Conservation (phyloP, 345 rosid species). For the Salix koriyanagi region DNA sequence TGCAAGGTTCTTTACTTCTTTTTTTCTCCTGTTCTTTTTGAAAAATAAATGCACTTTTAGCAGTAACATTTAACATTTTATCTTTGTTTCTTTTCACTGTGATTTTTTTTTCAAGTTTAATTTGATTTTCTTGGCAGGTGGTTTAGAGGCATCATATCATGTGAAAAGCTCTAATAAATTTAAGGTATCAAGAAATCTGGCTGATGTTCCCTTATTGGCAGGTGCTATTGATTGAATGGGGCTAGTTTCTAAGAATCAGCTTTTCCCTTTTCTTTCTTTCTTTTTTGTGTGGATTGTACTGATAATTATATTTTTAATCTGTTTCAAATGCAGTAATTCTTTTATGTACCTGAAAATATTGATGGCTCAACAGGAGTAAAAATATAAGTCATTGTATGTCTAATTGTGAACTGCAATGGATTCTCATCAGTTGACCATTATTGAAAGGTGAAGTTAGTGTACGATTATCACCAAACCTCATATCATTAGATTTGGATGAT, state of each 20-base stretch:
- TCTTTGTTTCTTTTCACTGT: not conserved
- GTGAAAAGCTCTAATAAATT: slow-evolving; percentile 17
- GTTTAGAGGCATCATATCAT: slow-evolving; percentile 10
- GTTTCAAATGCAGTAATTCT: too few relatives aligned
- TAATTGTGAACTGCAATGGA: too few relatives aligned
- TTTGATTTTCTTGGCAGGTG: slow-evolving; percentile 32
- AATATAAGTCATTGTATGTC: too few relatives aligned
- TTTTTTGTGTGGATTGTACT: too few relatives aligned
- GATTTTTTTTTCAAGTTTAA: not conserved
- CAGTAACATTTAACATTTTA: not conserved
- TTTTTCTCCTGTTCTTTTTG: not conserved
- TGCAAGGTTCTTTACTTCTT: slow-evolving; percentile 22
- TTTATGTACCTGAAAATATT: too few relatives aligned
- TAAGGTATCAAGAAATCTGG: slow-evolving; percentile 20
- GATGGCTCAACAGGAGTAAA: too few relatives aligned
- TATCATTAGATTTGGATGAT: too few relatives aligned
- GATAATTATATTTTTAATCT: too few relatives aligned
- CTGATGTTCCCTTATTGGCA: not conserved
- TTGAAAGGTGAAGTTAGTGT: too few relatives aligned
- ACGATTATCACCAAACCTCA: too few relatives aligned
- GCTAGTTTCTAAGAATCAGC: not conserved
- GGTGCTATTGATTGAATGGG: not conserved
- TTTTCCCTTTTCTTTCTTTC: too few relatives aligned
- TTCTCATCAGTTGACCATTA: too few relatives aligned
- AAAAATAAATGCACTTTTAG: not conserved